Conservation (phyloP, 2,329 filamentous ascomycete species). For the Botrytis medusae region DNA sequence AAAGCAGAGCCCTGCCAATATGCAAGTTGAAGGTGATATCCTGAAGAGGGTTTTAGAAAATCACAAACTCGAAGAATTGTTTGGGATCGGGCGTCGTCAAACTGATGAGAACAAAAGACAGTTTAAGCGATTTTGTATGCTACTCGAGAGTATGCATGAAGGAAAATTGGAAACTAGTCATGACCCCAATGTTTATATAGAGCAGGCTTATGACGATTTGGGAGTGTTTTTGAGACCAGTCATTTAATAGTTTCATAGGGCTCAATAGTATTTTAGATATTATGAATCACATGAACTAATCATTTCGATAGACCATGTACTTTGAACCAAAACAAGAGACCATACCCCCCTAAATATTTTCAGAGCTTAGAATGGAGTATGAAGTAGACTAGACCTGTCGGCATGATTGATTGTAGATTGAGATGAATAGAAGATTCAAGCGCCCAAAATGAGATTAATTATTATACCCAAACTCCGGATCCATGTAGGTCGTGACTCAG, state of each 20-base stretch:
- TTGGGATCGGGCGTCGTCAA: constrained; percentile 31
- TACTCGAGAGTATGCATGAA: constrained; percentile 52
- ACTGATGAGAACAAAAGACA: constrained; percentile 21
- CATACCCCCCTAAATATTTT: not conserved
- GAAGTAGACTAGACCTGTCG: not conserved
- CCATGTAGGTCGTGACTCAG: not conserved
- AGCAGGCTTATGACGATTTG: constrained; percentile 54
- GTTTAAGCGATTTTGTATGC: constrained; percentile 46
- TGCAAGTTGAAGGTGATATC: constrained; percentile 69
- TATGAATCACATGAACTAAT: not conserved
- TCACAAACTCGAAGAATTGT: constrained; percentile 47
- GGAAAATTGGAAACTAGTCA: constrained; percentile 41
- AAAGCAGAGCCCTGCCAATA: constrained; percentile 45
- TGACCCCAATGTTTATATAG: constrained; percentile 43
- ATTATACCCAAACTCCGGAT: not conserved
- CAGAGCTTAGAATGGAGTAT: not conserved
- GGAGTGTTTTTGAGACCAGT: constrained; percentile 54
- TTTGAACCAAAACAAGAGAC: not conserved
- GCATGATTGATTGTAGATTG: not conserved
- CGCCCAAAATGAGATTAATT: not conserved
- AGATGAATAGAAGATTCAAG: not conserved
- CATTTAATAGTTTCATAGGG: constrained; percentile 41
- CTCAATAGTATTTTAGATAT: not conserved
- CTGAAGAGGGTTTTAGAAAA: constrained; percentile 54
- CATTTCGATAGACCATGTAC: not conserved